Conservation (phyloP, 345 rosid genomes). For the Gossypium raimondii region DNA sequence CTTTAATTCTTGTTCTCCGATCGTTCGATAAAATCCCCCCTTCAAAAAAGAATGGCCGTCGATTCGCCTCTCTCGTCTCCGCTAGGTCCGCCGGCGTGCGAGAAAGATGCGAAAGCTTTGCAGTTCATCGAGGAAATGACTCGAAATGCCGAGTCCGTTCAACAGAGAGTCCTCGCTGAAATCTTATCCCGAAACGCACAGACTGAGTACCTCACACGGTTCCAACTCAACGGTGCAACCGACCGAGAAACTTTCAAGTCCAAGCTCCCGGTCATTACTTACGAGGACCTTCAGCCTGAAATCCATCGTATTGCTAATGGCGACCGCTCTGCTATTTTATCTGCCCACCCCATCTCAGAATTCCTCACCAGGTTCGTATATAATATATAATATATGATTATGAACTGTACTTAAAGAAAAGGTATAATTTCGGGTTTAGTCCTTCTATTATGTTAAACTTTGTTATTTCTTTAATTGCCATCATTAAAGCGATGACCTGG, state of each 20-base stretch:
- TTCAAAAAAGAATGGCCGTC: constrained; percentile 46
- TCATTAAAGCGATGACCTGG: too few relatives aligned
- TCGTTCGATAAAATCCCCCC: neutral
- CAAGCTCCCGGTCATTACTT: constrained; percentile 65
- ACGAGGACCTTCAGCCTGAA: constrained; percentile 81
- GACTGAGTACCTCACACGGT: constrained; percentile 69
- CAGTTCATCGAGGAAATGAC: constrained; percentile 77
- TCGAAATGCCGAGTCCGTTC: constrained; percentile 57
- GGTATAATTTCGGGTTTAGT: neutral
- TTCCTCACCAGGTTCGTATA: constrained; percentile 72
- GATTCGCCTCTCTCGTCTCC: constrained; percentile 59
- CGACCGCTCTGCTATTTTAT: constrained; percentile 77
- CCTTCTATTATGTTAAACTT: neutral
- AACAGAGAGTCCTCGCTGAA: constrained; percentile 54
- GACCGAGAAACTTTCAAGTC: constrained; percentile 69
- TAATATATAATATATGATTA: too few relatives aligned
- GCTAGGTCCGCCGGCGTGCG: constrained; percentile 69
- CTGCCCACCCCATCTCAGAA: constrained; percentile 86
- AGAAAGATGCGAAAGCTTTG: constrained; percentile 74
- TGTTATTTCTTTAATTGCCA: neutral
- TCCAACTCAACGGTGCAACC: constrained; percentile 48
- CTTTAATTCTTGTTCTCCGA: neutral
- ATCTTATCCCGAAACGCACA: constrained; percentile 58
- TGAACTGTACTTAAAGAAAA: neutral
- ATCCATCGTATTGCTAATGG: constrained; percentile 95